Evolutionary conservation across 139 green algal species (phyloP), one percentile per base, ranked within the genome.

Genomic region (Chara braunii): DNA sequence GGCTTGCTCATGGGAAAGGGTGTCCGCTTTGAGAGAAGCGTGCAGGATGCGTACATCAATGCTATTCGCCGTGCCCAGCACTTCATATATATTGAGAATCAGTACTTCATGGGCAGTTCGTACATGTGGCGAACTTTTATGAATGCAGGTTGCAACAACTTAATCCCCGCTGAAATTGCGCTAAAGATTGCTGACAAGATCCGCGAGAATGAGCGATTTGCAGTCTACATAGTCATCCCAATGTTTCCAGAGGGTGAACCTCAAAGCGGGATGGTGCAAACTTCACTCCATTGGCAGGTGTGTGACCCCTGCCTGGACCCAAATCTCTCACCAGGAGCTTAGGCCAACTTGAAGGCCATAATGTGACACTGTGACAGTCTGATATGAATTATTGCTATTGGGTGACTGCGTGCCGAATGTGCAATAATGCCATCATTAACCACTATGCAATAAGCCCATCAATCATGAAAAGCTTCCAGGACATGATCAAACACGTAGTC

Each of bases 71-170:
- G n/a, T 3, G 72, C 80, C 14, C 50, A 81, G 72, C 67, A 61
- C 57, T 82, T 76, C 72, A 75, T 85, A 40, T 85, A 85, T 65
- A 70, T 85, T 7, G 80, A 85, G 59, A 85, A 57, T 28, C 48
- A 62, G 53, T 62, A 62, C 53, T 62, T 62, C 53, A 33, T 62
- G 23, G 53, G 53, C 23, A 32, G 18, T n/a, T 62, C 33, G n/a
- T 35, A 62, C 22, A 12, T 12, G 7, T 62, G 53, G 53, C 8
- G 6, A 11, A n/a, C n/a, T n/a, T n/a, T n/a, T n/a, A n/a, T n/a
- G n/a, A n/a, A n/a, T n/a, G 40, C 18, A 37, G 63, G 37, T 24
- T 60, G 37, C 42, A 55, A 14, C 5, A 51, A 62, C 28, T 35
- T 73, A 7, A 56, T 62, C 28, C 53, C 53, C 7, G 53, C 51